These are phyloP conservation scores for Anethum foeniculum DNA, from an alignment of 140 eudicot species.

Conservation along the genomic window DNA sequence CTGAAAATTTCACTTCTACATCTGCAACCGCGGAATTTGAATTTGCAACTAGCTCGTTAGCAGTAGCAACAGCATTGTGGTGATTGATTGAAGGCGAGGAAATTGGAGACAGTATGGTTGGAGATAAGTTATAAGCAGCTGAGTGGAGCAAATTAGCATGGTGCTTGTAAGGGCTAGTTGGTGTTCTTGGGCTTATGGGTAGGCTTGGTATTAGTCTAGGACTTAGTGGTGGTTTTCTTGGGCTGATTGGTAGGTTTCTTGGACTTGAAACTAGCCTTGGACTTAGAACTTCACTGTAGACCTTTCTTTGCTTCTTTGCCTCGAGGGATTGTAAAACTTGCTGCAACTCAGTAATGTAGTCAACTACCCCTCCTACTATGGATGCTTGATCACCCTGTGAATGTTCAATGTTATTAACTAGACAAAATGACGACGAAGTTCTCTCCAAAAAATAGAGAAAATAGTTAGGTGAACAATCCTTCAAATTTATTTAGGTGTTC, in stretches of 20 bases:
- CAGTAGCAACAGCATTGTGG: slow-evolving; percentile 25
- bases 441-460: not conserved
- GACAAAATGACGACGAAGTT: not conserved
- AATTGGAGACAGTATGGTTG: slow-evolving; percentile 29
- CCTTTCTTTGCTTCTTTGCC: slow-evolving; percentile 85
- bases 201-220: slow-evolving; percentile 50
- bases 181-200: slow-evolving; percentile 85
- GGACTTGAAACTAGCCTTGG: slow-evolving; percentile 78
- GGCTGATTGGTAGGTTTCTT: slow-evolving; percentile 57
- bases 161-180: slow-evolving; percentile 72
- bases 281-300: slow-evolving; percentile 68
- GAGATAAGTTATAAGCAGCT: slow-evolving; percentile 23
- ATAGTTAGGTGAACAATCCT: not conserved
- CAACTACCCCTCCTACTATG: slow-evolving; percentile 87
- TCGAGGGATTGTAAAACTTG: slow-evolving; percentile 85
- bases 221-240: slow-evolving; percentile 78
- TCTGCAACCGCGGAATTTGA: slow-evolving; percentile 74
- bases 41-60: slow-evolving; percentile 70
- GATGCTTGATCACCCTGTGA: slow-evolving; percentile 97
- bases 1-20: slow-evolving; percentile 86
- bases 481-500: not conserved
- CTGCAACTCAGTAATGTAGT: slow-evolving; percentile 81
- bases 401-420: not conserved
- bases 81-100: slow-evolving; percentile 25
- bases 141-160: slow-evolving; percentile 9